Evolutionary conservation across 2,329 filamentous ascomycete species (phyloP).

Genomic region (Colletotrichum cuscutae): DNA sequence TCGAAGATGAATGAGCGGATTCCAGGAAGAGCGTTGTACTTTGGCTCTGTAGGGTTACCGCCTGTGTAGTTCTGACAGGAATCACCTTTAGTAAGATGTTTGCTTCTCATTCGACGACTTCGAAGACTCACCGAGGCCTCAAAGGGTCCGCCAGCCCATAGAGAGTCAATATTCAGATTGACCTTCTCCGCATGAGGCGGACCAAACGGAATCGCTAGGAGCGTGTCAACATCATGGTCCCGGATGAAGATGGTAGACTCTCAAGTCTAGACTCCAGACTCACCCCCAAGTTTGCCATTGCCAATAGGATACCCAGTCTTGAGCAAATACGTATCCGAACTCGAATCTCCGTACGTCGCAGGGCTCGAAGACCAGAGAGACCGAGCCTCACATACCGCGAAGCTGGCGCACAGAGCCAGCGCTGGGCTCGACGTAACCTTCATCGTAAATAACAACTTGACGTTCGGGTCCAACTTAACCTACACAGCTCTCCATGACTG

Average conservation of each 20-base stretch:
- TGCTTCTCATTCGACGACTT: background rate
- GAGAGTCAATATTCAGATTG: slow-evolving; percentile 57
- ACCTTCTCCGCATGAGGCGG: slow-evolving; percentile 53
- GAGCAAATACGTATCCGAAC: slow-evolving; percentile 35
- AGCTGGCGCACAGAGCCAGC: background rate
- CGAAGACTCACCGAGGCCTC: slow-evolving; percentile 46
- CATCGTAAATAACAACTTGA: background rate
- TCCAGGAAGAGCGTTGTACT: slow-evolving; percentile 47
- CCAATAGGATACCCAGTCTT: slow-evolving; percentile 56
- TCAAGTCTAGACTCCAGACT: slow-evolving; percentile 2
- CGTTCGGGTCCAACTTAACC: background rate
- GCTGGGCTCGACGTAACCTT: background rate
- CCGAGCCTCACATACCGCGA: slow-evolving; percentile 7
- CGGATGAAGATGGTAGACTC: no score
- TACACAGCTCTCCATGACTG: background rate
- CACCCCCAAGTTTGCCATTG: slow-evolving; percentile 58
- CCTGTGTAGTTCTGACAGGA: slow-evolving; percentile 52
- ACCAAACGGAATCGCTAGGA: slow-evolving; percentile 53
- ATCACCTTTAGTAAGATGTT: background rate
- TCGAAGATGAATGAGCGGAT: slow-evolving; percentile 59
- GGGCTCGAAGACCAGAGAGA: slow-evolving; percentile 25
- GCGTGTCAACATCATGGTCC: background rate
- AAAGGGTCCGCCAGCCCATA: slow-evolving; percentile 63
- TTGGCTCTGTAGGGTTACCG: slow-evolving; percentile 53
- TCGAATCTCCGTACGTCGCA: slow-evolving; percentile 13